Evolutionary conservation across 2,329 filamentous ascomycete genomes (phyloP), one percentile per base, ranked within the genome.

Genomic region (Stagonosporopsis rhizophila): DNA sequence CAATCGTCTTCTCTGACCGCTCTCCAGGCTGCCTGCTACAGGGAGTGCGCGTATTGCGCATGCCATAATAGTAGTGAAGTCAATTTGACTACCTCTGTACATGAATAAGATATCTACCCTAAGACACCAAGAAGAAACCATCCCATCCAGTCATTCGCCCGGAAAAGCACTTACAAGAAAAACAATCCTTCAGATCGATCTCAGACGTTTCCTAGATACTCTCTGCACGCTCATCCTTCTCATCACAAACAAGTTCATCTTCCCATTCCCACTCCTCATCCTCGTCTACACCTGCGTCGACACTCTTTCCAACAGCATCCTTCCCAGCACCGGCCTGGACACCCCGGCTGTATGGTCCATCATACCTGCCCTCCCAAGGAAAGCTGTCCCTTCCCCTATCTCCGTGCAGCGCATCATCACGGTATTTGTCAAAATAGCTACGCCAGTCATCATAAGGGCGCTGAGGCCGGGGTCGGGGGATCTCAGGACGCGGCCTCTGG

Each of bases 41-140:
- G n/a, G n/a, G 15, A 14, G 14, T 32, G 12, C 14, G 30, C 15
- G 7, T 2, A 32, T 4, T 4, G 4, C 5, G 14, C 14, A 15
- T 32, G 4, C 5, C 14, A 8, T 32, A 15, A 32, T 7, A n/a
- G 14, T 7, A n/a, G 14, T n/a, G 2, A 27, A 27, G 23, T 46
- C 35, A 27, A 46, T 46, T 41, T 22, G n/a, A 32, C 9, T 47
- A 53, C 15, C 44, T 44, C 44, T 48, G 19, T 49, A 54, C 44
- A 49, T 8, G 39, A 49, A 54, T 44, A 49, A 39, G 8, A 54
- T 54, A 54, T 54, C 8, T 49, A 48, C 51, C 38, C 17, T 3
- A 6, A 20, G 11, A 19, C 35, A 38, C 19, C 35, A 38, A 38
- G 17, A 19, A 38, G 19, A 4, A 19, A 28, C 22, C 3, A 30